phyloP scores from a whole-genome alignment of 1,139 yeast genomes.

The Ogataea hybrid region DNA sequence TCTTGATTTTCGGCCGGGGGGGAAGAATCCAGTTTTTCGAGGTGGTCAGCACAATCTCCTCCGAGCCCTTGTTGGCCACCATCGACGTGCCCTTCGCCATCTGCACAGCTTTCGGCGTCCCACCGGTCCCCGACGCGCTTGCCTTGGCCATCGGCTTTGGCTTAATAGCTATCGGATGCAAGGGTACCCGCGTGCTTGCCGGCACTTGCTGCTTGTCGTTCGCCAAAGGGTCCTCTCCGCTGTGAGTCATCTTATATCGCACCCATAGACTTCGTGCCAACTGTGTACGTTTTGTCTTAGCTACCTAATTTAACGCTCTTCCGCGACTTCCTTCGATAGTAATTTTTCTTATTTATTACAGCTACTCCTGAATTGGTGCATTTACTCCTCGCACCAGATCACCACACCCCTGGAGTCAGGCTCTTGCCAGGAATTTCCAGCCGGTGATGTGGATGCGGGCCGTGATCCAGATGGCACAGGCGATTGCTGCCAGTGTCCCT shows the following conservation, averaged over 20 bases:
- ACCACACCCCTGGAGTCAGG: conserved; percentile 1
- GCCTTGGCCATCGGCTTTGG: conserved; percentile 26
- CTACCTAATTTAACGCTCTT: neutral
- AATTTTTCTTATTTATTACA: conserved; percentile 1
- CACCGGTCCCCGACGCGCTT: neutral
- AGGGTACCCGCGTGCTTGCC: conserved; percentile 15
- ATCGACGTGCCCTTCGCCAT: conserved; percentile 18
- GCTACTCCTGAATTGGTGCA: too few species aligned
- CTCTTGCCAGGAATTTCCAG: conserved; percentile 13
- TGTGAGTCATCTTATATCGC: conserved; percentile 2
- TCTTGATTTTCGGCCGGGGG: conserved; percentile 63
- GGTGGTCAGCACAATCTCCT: conserved; percentile 36
- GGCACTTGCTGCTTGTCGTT: conserved; percentile 6
- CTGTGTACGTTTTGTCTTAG: too few species aligned
- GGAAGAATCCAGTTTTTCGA: conserved; percentile 64
- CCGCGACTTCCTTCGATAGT: conserved; percentile 5
- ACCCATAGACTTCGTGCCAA: neutral
- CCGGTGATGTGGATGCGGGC: conserved; percentile 40
- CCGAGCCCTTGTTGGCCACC: conserved; percentile 20
- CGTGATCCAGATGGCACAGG: conserved; percentile 29
- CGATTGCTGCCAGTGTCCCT: conserved; percentile 32
- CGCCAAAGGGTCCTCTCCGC: conserved; percentile 1
- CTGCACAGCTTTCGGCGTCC: conserved; percentile 12
- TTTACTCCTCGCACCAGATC: neutral
- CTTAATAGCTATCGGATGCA: conserved; percentile 32